Evolutionary conservation across 1,284 basidiomycete genomes (phyloP), one percentile per base, ranked within the genome.

Genomic region (Ustilago lituana): DNA sequence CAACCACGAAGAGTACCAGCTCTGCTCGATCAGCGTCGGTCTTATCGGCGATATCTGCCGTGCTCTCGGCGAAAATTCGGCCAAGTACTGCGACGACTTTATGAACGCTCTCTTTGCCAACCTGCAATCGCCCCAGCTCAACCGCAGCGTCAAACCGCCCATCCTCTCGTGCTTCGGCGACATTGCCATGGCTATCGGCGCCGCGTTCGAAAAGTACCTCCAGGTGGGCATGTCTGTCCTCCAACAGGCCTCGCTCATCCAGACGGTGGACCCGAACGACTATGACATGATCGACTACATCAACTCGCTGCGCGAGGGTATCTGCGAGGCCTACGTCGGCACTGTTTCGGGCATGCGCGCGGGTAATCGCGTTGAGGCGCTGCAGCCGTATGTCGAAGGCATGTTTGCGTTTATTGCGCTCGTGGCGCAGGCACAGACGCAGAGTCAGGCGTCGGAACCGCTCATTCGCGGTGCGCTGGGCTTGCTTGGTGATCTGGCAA

Each of bases 151-250:
- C 80, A 99, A 99, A 87, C 95, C 98, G 38, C 90, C 91, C 14
- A 93, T 98, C 74, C 85, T 98, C 62, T 90, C 91, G 14, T 94
- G 92, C 83, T 98, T 99, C 79, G 96, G 96, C 32, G 95, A 99
- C 82, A 91, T 99, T 70, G 95, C 94, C 8, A 86, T 98, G 20
- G 94, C 96, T 1, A 90, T 97, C 66, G 93, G 93, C 1, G 77
- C 74, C 23, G 85, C 85, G 11, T 99, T 97, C 82, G 91, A 92
- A 78, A 93, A 93, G 1, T 98, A 91, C 83, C 86, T 97, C 45
- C 88, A 89, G 61, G 92, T 91, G 9, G 92, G 93, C 5, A 94
- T 97, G 92, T 87, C 85, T 43, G 94, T 98, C 23, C 85, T 99
- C 48, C 87, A 88, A 73, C 94, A 98, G 84, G 95, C 95, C 0